Evolutionary conservation across 202 grass and related monocot species (phyloP), one percentile per base, ranked within the genome.

Genomic region (Carex sylvatica): DNA sequence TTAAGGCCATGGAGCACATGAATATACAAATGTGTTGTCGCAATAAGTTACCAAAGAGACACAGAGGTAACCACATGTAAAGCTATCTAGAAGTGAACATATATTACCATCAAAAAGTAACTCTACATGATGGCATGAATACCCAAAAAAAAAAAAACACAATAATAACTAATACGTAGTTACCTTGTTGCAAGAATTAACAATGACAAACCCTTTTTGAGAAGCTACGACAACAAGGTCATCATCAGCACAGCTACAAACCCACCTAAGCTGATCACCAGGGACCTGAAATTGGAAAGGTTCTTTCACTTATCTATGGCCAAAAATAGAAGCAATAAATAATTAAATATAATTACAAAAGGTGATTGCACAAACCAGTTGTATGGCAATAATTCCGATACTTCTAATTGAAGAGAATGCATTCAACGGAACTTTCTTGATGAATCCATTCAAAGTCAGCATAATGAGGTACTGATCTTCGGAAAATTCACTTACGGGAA

Each of bases 361-460:
- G 62, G 79, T 78, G 52, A 58, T 75, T 72, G 28, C 60, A 84
- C 49, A 83, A 85, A 98, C 95, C 95, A 95, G 89, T 80, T 94
- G 92, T 82, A 95, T 98, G 26, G 95, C 90, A 87, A 98, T 98
- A 79, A 98, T 98, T 75, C 95, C 95, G 67, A 83, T 76, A 58
- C 79, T 26, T 85, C 92, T 89, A 82, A 98, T 98, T 46, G 95
- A 52, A 60, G 95, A 93, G 61, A 98, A 98, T n/a, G 85, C 91
- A 87, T 89, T 98, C 83, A 98, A 86, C 87, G 92, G 76, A 86
- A 90, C 89, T 90, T 95, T 98, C 87, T 98, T 98, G 84, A 98
- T 90, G 83, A 88, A 95, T 30, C 95, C 95, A 7, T 98, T 93
- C 52, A 82, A 12, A 19, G 95, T 98, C 68, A 98, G 84, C 95